phyloP scores from a whole-genome alignment of 2,329 filamentous ascomycete species.

The Mollisiaceae sp. region DNA sequence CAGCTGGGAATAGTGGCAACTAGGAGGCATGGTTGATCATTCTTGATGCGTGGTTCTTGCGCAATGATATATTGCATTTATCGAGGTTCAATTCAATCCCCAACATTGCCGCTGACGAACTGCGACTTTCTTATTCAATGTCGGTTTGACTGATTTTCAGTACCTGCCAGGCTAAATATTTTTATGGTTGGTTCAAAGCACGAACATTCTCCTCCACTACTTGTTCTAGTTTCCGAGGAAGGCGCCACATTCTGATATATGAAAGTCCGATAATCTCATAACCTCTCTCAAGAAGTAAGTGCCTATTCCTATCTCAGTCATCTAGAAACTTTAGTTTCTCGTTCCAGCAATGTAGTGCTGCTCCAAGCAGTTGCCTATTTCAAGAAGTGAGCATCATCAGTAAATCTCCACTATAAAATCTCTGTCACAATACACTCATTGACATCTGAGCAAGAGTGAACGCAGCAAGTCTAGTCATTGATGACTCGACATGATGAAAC shows the following conservation, averaged over 20 bases:
- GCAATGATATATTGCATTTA: neutral
- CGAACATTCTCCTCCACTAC: neutral
- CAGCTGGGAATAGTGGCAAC: neutral
- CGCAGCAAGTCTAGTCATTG: no score
- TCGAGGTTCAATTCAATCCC: neutral
- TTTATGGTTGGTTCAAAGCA: neutral
- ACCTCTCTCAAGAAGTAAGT: neutral
- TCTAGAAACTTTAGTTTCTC: no score
- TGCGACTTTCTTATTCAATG: neutral
- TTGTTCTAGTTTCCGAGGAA: neutral
- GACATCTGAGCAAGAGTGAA: no score
- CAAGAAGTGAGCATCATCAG: no score
- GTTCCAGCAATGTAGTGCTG: no score
- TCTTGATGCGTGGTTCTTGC: neutral
- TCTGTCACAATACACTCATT: no score
- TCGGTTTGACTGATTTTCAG: neutral
- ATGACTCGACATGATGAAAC: no score
- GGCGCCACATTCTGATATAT: neutral
- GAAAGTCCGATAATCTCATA: neutral
- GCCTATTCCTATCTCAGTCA: no score
- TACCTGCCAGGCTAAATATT: neutral
- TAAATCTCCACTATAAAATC: no score
- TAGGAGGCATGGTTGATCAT: neutral
- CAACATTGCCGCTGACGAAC: neutral
- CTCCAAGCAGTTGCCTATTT: no score